phyloP scores from a whole-genome alignment of 805 yeast species.

The Isabelozyma gotoi region DNA sequence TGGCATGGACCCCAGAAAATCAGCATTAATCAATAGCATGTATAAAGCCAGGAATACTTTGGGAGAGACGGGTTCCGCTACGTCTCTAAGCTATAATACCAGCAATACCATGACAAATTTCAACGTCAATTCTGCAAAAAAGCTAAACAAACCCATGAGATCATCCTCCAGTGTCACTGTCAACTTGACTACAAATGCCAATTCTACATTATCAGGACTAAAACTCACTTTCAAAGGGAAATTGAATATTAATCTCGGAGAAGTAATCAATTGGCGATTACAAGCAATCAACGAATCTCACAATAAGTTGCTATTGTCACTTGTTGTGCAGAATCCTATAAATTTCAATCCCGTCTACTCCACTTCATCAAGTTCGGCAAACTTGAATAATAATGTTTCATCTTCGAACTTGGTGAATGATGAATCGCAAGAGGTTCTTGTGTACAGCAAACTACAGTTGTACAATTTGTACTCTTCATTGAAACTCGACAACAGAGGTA shows the following conservation, averaged over 20 bases:
- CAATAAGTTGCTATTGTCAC: slow-evolving; percentile 51
- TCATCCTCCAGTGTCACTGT: slow-evolving; percentile 33
- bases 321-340: slow-evolving; percentile 34
- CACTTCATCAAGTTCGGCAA: slow-evolving; percentile 4
- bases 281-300: slow-evolving; percentile 63
- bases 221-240: slow-evolving; percentile 62
- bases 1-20: slow-evolving; percentile 12
- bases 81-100: neutral
- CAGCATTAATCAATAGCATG: slow-evolving; percentile 20
- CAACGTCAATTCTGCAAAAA: slow-evolving; percentile 2
- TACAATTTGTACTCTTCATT: slow-evolving; percentile 32
- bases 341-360: slow-evolving; percentile 22
- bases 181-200: slow-evolving; percentile 27
- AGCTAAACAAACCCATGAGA: slow-evolving; percentile 4
- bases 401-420: slow-evolving; percentile 15
- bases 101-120: slow-evolving; percentile 2
- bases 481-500: slow-evolving; percentile 50
- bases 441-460: slow-evolving; percentile 23
- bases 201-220: slow-evolving; percentile 28
- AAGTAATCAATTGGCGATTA: slow-evolving; percentile 59
- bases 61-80: neutral
- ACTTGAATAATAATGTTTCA: slow-evolving; percentile 5
- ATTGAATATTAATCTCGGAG: slow-evolving; percentile 59
- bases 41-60: slow-evolving; percentile 14
- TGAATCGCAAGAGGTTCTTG: slow-evolving; percentile 8